Evolutionary conservation across 148 eudicot species (phyloP).

Genomic region (Dianthus caryophyllus): DNA sequence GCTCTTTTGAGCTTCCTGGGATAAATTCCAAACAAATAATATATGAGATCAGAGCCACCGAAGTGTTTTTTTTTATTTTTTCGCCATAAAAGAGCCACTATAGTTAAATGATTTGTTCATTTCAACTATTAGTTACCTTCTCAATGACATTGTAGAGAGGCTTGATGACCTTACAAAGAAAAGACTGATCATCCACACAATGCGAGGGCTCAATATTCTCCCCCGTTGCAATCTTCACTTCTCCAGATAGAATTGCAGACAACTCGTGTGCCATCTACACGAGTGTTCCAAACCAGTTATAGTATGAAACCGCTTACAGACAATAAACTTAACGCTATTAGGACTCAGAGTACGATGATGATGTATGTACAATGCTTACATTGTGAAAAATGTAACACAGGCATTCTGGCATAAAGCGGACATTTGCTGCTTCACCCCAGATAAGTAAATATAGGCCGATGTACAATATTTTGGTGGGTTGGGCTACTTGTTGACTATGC

Average conservation of each 20-base stretch:
- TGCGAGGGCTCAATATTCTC: conserved; percentile 86
- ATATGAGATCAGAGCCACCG: conserved; percentile 11
- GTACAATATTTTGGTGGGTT: conserved; percentile 72
- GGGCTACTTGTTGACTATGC: conserved; percentile 59
- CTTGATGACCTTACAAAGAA: conserved; percentile 76
- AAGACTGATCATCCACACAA: conserved; percentile 89
- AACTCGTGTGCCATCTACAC: conserved; percentile 92
- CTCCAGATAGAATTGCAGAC: conserved; percentile 80
- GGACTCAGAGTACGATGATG: background rate
- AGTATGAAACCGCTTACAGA: conserved; percentile 4
- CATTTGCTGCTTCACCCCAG: conserved; percentile 96
- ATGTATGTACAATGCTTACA: conserved; percentile 47
- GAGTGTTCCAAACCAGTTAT: conserved; percentile 8
- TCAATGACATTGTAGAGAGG: conserved; percentile 79
- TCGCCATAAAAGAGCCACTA: no score
- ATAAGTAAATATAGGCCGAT: conserved; percentile 89
- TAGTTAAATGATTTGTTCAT: background rate
- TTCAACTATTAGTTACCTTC: conserved; percentile 39
- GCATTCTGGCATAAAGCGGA: conserved; percentile 95
- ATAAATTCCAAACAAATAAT: conserved; percentile 16
- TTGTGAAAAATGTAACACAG: conserved; percentile 89
- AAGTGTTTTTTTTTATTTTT: no score
- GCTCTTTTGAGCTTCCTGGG: conserved; percentile 73
- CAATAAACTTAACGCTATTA: background rate
- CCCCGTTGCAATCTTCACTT: conserved; percentile 83